Evolutionary conservation across 306 rosid species (phyloP), one percentile per base, ranked within the genome.

Genomic region (Vachellia collinsii): DNA sequence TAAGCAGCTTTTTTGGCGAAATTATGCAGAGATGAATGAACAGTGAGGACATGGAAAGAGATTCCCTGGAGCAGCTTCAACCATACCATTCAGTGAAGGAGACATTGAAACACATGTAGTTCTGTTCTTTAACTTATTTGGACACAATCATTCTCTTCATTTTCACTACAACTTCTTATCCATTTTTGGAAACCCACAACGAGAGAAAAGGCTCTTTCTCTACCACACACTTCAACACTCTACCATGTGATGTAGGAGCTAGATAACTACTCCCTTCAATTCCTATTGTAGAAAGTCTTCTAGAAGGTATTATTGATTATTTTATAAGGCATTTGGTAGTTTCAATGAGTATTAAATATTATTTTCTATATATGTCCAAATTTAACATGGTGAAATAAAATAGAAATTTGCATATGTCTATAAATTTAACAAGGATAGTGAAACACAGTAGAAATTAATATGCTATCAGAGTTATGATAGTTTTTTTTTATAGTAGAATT

Each of bases 101-200:
- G n/a, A 59, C 16, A 54, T n/a, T 19, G 6, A 3, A 9, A 50
- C 80, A 70, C 75, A 48, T 82, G 70, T 88, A 82, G 95, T 84
- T 87, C 62, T 72, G 87, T 85, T 84, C 83, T 25, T 90, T 92
- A 42, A 77, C 97, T 80, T 83, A 86, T 89, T 88, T 86, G 89
- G 86, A 72, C 77, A 85, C 87, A 86, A 80, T 85, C 94, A 89
- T 83, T 87, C 78, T 80, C 78, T 70, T 80, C 43, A 69, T 85
- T 62, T 83, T 74, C 78, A 47, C 74, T 72, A 64, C 56, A 72
- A n/a, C 66, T 83, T 89, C 77, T 42, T 76, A 63, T 81, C 89
- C 77, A 70, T 72, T 63, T 85, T 41, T 53, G 89, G 93, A 84
- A 86, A 70, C 38, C 23, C 9, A 1, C 16, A 12, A 59, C 37